A percentile compares a stretch with the other conserved stretches of the same genome.
phyloP scores from a whole-genome alignment of 2,329 filamentous ascomycete species.

The Raffaelea arxii region DNA sequence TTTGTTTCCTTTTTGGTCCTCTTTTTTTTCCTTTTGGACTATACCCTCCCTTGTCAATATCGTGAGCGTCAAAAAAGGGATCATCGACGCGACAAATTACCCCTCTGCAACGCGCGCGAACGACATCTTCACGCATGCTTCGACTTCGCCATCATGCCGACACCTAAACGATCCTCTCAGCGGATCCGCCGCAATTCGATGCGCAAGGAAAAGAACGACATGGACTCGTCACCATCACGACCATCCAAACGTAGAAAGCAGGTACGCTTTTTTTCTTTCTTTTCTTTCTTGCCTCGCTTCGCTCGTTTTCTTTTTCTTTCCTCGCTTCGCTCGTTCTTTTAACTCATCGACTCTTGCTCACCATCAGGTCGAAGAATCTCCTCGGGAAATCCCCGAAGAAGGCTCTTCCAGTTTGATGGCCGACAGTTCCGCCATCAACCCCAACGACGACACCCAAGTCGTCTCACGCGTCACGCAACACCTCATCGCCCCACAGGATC shows the following conservation, averaged over 20 bases:
- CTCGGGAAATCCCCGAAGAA: constrained; percentile 35
- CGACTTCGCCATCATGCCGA: constrained; percentile 15
- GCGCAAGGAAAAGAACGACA: constrained; percentile 26
- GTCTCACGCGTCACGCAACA: constrained; percentile 46
- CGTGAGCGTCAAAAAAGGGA: not conserved
- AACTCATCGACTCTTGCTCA: too few species aligned
- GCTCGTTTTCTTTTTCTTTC: not conserved
- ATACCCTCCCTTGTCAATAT: constrained; percentile 2
- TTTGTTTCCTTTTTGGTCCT: constrained; percentile 6
- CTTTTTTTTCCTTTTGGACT: constrained; percentile 4
- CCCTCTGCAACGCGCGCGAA: too few species aligned
- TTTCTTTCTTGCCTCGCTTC: not conserved
- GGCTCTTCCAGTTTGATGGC: constrained; percentile 32
- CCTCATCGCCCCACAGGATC: constrained; percentile 29
- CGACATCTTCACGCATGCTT: not conserved
- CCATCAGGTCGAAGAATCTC: constrained; percentile 28
- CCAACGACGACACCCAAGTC: constrained; percentile 44
- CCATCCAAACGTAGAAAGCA: constrained; percentile 57
- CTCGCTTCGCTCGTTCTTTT: too few species aligned
- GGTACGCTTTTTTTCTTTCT: constrained; percentile 24
- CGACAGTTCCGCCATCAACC: constrained; percentile 27
- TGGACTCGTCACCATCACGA: constrained; percentile 48
- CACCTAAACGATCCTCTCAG: constrained; percentile 21
- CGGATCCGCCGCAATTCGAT: constrained; percentile 20
- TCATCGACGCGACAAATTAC: not conserved